phyloP scores from a whole-genome alignment of 352 stramenopile species.

The Globisporangium ultimum region DNA sequence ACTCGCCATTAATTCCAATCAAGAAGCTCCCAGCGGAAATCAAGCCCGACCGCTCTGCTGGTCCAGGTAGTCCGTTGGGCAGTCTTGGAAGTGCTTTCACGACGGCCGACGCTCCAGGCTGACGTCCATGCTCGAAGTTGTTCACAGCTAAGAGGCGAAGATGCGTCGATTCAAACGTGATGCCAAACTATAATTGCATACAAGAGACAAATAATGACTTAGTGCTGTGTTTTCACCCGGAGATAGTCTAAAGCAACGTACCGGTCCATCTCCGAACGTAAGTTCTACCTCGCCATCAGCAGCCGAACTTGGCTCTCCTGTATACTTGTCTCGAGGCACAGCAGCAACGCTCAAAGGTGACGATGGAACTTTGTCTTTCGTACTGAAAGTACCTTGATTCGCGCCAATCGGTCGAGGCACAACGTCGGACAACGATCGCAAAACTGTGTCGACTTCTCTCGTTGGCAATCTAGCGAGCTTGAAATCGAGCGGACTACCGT shows the following conservation, averaged over 20 bases:
- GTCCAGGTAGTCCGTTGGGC: slow-evolving; percentile 49
- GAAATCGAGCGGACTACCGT: slow-evolving; percentile 56
- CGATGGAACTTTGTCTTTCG: background rate
- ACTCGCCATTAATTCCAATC: slow-evolving; percentile 66
- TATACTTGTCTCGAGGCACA: background rate
- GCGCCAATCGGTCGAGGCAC: slow-evolving; percentile 38
- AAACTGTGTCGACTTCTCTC: slow-evolving; percentile 37
- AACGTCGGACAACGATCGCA: slow-evolving; percentile 29
- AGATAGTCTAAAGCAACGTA: slow-evolving; percentile 21
- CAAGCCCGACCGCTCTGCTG: slow-evolving; percentile 51
- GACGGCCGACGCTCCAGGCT: slow-evolving; percentile 47
- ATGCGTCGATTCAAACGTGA: slow-evolving; percentile 77
- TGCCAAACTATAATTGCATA: slow-evolving; percentile 43
- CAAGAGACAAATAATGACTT: background rate
- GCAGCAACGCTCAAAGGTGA: background rate
- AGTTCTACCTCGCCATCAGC: slow-evolving; percentile 52
- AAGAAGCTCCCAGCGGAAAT: slow-evolving; percentile 60
- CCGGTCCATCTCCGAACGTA: slow-evolving; percentile 62
- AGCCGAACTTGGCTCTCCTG: background rate
- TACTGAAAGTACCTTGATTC: background rate
- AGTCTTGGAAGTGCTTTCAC: slow-evolving; percentile 68
- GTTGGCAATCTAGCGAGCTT: slow-evolving; percentile 41
- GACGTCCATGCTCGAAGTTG: slow-evolving; percentile 35
- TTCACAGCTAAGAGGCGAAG: slow-evolving; percentile 56
- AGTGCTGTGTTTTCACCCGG: too few relatives aligned